Evolutionary conservation across 192 early-diverging fungal species (phyloP).

Genomic region (Backusella parvicylindrica): DNA sequence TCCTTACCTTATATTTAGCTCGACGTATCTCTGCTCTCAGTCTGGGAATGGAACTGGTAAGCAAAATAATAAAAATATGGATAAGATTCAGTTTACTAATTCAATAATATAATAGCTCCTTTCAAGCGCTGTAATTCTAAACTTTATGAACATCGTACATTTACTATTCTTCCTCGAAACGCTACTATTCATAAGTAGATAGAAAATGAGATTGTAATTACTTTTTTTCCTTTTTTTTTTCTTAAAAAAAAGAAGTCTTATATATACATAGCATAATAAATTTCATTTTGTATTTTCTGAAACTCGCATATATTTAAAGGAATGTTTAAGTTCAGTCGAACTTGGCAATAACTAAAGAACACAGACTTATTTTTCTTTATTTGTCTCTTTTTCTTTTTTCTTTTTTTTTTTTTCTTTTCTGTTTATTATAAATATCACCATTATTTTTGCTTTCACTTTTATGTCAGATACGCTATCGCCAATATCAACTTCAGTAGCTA

Average conservation of each 20-base stretch:
- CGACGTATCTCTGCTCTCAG: background rate
- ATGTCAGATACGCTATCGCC: background rate
- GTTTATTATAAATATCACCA: background rate
- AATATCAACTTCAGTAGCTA: background rate
- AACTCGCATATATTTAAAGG: background rate
- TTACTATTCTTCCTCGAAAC: background rate
- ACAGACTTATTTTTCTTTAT: background rate
- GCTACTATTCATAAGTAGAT: background rate
- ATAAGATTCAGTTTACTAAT: background rate
- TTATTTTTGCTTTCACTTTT: background rate
- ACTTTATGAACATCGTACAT: background rate
- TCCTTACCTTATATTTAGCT: background rate
- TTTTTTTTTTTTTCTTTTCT: background rate
- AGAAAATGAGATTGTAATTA: background rate
- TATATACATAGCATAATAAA: background rate
- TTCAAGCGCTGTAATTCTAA: background rate
- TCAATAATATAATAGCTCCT: background rate
- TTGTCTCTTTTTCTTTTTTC: background rate
- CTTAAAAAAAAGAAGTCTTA: background rate
- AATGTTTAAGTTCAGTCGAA: conserved; percentile 3
- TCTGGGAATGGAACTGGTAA: background rate
- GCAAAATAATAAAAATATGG: background rate
- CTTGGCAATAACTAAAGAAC: background rate
- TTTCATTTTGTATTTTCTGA: background rate
- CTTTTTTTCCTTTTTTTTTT: too few species aligned